Base-by-base conservation (phyloP, 2,329 filamentous ascomycete species). In the Beauveria bassiana region DNA sequence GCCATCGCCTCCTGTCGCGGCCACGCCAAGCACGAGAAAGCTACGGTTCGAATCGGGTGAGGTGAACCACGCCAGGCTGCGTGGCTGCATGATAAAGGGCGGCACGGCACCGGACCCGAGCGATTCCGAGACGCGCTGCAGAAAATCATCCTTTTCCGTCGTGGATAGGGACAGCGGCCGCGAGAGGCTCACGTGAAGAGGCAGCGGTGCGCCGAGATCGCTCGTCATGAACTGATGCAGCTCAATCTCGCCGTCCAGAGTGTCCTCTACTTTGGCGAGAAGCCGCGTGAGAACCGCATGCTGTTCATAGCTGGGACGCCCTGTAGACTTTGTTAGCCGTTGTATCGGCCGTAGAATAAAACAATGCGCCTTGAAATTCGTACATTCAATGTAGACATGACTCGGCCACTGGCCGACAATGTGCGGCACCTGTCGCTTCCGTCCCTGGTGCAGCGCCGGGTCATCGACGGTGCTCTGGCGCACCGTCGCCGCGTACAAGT, bases 351-450 rank as follows among this genome's bases (percentile, higher is more conserved):
- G 9, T 6, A 20, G 9, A 22, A 22, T 8, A 14, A 20, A 49
- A 16, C 12, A 43, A 42, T 34, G 16, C 34, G 34, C 34, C 34
- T 14, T 16, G 26, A 61, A 16, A 28, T 43, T 28, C 86, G 75
- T 80, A 96, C 95, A 99, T 77, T 98, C 93, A 61, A 96, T 79
- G 73, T 96, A 98, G 51, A 98, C 72, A 74, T 98, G 93, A 40
- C 87, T 91, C 1, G 93, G 91, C 95, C 95, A 99, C 73, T 92
- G 91, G 63, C 95, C 95, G 63, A 86, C 84, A 28, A 93, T 79
- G 74, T 99, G 95, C 26, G 93, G 93, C 54, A 86, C 89, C 62
- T 88, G 83, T 47, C 95, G 85, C 70, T 87, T 91, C 51, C 93
- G 86, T 59, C 95, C 95, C 38, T 88, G 89, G 73, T 99, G 95